Evolutionary conservation across 805 yeast species (phyloP), one percentile per base, ranked within the genome.

Genomic region (Wickerhamomyces alni): DNA sequence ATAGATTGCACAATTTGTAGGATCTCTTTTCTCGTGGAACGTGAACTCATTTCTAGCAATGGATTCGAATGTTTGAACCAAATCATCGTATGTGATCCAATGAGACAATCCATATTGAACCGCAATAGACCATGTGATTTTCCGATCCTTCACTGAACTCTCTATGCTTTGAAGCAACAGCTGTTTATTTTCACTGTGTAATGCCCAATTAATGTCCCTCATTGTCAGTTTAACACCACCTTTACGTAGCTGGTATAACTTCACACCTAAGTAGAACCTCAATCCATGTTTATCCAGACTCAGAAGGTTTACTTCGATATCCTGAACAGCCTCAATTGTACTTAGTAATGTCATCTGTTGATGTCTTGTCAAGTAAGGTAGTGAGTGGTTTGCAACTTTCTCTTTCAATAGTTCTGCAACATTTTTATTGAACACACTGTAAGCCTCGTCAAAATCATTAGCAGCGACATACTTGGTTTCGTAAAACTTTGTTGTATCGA

Each of bases 121-220:
- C 2, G 82, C 77, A 32, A 64, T 63, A 1, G 65, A 58, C 93
- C 95, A 87, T 2, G 75, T 68, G 30, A 86, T 46, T 43, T 69
- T 63, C 33, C 57, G 39, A 42, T 59, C 65, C 42, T 60, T 51
- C 45, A 67, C 65, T 33, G 75, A 57, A 36, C 68, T 58, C 37
- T 69, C 65, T 12, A 82, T 65, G 8, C 72, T 48, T 35, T 70
- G 67, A 11, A 82, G 59, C 16, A 91, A 55, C 24, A 86, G 54
- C 38, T 82, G 88, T 47, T 83, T 85, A 43, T 85, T 80, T 33
- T 78, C 83, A 40, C 93, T 81, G 59, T 87, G 94, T 18, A 85
- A 62, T 0, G 96, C 98, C 89, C 95, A 91, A 37, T 74, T 72
- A 38, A 83, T 72, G 60, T 91, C 97, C 52, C 98, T 70, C 78